phyloP scores from a whole-genome alignment of 441 rosid genomes.

The Populus hybrid region DNA sequence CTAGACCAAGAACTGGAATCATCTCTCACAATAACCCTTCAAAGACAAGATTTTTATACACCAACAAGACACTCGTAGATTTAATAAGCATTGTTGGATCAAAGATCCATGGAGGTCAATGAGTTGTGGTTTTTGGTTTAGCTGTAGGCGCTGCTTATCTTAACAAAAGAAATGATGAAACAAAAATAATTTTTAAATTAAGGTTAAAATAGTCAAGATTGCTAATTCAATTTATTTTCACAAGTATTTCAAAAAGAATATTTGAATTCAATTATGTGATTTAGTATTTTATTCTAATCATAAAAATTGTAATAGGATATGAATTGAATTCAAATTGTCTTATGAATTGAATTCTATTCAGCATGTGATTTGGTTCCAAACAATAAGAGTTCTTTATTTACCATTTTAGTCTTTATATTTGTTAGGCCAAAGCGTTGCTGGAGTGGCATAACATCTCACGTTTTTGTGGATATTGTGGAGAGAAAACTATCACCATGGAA shows the following conservation, averaged over 20 bases:
- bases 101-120: too few relatives aligned
- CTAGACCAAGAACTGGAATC: constrained; percentile 36
- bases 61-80: constrained; percentile 24
- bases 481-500: constrained; percentile 51
- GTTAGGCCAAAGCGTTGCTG: constrained; percentile 81
- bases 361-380: not conserved
- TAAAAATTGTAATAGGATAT: not conserved
- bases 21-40: not conserved
- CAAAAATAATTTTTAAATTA: not conserved
- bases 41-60: constrained; percentile 24
- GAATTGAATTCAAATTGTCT: not conserved
- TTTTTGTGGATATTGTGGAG: constrained; percentile 87
- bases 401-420: constrained; percentile 5
- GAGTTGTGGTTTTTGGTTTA: constrained; percentile 78
- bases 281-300: not conserved
- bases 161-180: constrained; percentile 25
- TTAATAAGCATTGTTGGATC: constrained; percentile 50
- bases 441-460: constrained; percentile 72
- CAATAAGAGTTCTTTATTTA: not conserved
- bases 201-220: not conserved
- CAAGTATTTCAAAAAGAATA: not conserved
- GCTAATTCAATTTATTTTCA: too few relatives aligned
- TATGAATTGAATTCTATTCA: not conserved
- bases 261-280: not conserved
- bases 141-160: constrained; percentile 74